Evolutionary conservation across 495 filamentous ascomycete genomes (phyloP), one percentile per base, ranked within the genome.

Genomic region (Lepidopterella palustris): DNA sequence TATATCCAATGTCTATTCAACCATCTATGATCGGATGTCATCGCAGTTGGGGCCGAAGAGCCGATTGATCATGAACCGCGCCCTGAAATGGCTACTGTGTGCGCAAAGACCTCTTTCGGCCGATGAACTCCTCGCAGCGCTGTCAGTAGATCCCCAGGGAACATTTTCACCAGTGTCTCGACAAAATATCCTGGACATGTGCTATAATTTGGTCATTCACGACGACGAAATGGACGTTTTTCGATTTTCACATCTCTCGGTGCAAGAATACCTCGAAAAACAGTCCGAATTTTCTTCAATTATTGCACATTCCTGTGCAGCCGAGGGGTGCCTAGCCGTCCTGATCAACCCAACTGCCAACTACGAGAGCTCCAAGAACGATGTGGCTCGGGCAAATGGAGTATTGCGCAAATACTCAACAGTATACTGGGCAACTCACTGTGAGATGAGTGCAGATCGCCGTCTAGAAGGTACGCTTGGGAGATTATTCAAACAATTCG

Each of bases 211-310:
- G 6, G 65, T 74, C 21, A 50, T 58, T 1, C 29, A 66, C 32
- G 71, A 72, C 32, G 53, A 59, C 9, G 32, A 71, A 21, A n/a
- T 56, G 24, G 53, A 68, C 15, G 60, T 66, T 1, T 72, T 69
- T 62, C 62, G 69, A 6, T 70, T 74, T 39, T 47, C 66, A 1
- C 71, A 72, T 63, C 47, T 70, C 1, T 71, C 69, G 0, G 69
- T 72, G 31, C 29, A 28, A n/a, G 69, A 74, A 51, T 72, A 68
- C 42, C 4, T 50, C 53, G 23, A 60, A 53, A 50, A 27, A 5
- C 45, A n/a, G 6, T 5, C n/a, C 18, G 45, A n/a, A 49, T 49
- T 49, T 49, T 49, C 45, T 10, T 20, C 23, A 5, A 18, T 5
- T 5, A 25, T n/a, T 20, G 23, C 45, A 20, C n/a, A 49, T 49